Evolutionary conservation across 306 rosid species (phyloP).

Genomic region (Phaseolus lunatus): DNA sequence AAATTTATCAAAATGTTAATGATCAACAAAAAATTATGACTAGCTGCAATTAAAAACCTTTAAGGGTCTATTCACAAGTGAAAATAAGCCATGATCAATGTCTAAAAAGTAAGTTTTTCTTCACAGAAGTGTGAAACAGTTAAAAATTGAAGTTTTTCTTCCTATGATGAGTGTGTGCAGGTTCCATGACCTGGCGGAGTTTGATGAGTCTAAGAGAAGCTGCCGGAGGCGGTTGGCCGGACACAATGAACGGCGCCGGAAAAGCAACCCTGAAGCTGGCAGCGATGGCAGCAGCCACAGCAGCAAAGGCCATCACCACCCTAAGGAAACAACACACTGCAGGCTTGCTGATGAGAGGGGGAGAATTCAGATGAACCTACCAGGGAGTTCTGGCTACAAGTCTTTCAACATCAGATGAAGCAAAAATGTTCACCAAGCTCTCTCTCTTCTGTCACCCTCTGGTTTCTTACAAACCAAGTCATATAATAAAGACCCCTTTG

Average conservation of each 20-base stretch:
- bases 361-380: constrained; percentile 57
- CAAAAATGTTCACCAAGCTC: constrained; percentile 54
- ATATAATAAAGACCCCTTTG: constrained; percentile 35
- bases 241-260: constrained; percentile 91
- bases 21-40: not conserved
- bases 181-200: constrained; percentile 90
- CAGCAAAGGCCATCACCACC: constrained; percentile 39
- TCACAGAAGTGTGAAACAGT: not conserved
- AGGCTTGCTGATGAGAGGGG: constrained; percentile 58
- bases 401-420: constrained; percentile 68
- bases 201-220: constrained; percentile 91
- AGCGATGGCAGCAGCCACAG: constrained; percentile 62
- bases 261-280: constrained; percentile 56
- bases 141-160: not conserved
- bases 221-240: constrained; percentile 90
- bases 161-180: constrained; percentile 50
- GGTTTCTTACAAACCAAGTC: constrained; percentile 46
- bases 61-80: not conserved
- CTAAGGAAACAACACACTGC: constrained; percentile 59
- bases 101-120: constrained; percentile 11
- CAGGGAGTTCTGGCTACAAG: constrained; percentile 68
- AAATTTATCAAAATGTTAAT: not conserved
- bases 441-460: constrained; percentile 92
- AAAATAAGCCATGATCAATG: constrained; percentile 4
- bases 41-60: not conserved